Percentiles rank a stretch among this genome's conserved stretches.
phyloP scores from a whole-genome alignment of 169 alveolate species.

The Prorocentrum cordatum region DNA sequence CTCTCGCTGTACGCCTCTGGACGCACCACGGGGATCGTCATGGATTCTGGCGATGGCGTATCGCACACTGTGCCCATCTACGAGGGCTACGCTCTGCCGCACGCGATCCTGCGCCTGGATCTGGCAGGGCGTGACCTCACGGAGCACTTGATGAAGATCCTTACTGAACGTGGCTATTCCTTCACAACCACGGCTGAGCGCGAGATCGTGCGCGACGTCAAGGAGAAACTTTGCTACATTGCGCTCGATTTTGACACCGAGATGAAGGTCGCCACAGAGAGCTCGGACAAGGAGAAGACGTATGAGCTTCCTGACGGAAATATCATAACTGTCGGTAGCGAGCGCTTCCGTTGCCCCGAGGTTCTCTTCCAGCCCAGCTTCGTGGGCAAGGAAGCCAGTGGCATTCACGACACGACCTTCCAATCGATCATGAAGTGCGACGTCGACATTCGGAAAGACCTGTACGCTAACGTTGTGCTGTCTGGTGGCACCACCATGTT shows the following conservation, averaged over 20 bases:
- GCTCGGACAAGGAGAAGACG: too few species aligned
- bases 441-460: too few species aligned
- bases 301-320: conserved; percentile 98
- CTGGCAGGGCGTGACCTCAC: conserved; percentile 98
- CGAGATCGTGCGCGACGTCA: conserved; percentile 96
- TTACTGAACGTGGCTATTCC: conserved; percentile 93
- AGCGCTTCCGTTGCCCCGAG: conserved; percentile 98
- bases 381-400: too few species aligned
- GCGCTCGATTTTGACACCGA: conserved; percentile 83
- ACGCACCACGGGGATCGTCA: conserved; percentile 93
- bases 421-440: too few species aligned
- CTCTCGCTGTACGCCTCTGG: conserved; percentile 98
- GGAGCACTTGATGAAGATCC: conserved; percentile 89
- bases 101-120: conserved; percentile 92
- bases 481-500: conserved; percentile 97
- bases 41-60: conserved; percentile 99
- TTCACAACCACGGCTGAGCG: conserved; percentile 96
- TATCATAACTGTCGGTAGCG: conserved; percentile 89
- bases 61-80: conserved; percentile 98
- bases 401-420: too few species aligned
- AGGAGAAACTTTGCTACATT: conserved; percentile 94
- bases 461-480: too few species aligned
- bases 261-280: too few species aligned
- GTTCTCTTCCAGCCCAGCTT: conserved; percentile 92
- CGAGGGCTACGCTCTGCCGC: conserved; percentile 98